Base-by-base conservation (phyloP, 2,329 filamentous ascomycete genomes). In the Colletotrichum orbiculare region DNA sequence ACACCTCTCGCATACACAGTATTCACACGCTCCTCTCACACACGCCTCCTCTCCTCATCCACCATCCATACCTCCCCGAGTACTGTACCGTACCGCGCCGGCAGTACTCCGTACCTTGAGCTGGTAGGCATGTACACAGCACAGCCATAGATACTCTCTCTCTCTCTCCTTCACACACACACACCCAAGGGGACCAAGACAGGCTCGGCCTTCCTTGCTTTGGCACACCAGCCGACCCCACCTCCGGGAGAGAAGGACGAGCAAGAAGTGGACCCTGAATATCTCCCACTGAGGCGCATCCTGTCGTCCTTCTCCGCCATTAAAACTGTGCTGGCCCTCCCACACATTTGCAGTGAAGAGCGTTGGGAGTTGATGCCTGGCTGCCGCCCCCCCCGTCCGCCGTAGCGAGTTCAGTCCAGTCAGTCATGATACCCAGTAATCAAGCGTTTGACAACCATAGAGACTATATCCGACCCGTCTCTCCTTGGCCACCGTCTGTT, bases 181-280 rank as follows among this genome's bases (percentile, higher is more conserved):
- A 48, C 46, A 39, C 59, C 13, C 59, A 50, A 38, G 39, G n/a
- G 49, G 48, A 65, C 57, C 50, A 61, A 65, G 57, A 65, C 62
- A 55, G 47, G 52, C 52, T 47, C 47, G 50, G 50, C 57, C 47
- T 46, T 47, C 48, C 60, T 59, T 54, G 60, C 47, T 60, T 64
- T 61, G 52, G 62, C 58, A 54, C 47, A 54, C 46, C n/a, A 34
- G 25, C 34, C 42, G 47, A 65, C 62, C 62, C 62, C 58, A 65
- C 62, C 58, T 57, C 52, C 58, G 47, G 55, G 25, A 37, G 43
- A 61, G 58, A 9, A 50, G 39, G 12, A 58, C 17, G 45, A 61
- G 41, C 46, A 46, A 42, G 48, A 64, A 64, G 62, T 65, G 62
- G 62, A 65, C 62, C 62, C 58, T 65, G 62, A 65, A 65, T 65